Percentiles rank a stretch among this genome's conserved stretches.
Conservation (phyloP, 2,329 filamentous ascomycete genomes). For the Nigrograna mackinnonii region DNA sequence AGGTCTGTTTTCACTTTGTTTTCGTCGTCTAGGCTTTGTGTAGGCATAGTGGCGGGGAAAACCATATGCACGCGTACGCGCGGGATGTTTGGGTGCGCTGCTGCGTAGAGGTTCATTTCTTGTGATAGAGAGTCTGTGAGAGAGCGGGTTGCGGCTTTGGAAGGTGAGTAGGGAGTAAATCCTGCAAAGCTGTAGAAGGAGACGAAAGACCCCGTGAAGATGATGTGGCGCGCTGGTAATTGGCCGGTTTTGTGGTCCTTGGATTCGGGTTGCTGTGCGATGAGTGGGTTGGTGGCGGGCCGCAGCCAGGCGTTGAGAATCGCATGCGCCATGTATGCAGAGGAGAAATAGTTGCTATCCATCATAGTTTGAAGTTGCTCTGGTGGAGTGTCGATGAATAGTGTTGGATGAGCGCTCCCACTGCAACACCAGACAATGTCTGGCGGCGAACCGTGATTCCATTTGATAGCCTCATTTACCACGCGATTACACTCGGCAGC, state of each 20-base stretch:
- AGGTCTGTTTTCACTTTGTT: constrained; percentile 43
- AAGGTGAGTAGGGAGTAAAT: constrained; percentile 12
- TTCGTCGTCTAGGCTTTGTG: constrained; percentile 28
- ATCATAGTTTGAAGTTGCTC: constrained; percentile 40
- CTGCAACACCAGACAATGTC: constrained; percentile 19
- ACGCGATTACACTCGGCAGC: constrained; percentile 8
- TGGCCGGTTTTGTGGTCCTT: too few relatives aligned
- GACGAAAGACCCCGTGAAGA: constrained; percentile 16
- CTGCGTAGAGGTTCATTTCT: constrained; percentile 38
- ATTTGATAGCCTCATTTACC: constrained; percentile 8
- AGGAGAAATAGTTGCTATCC: constrained; percentile 47
- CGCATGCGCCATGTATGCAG: constrained; percentile 44
- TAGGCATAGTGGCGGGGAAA: constrained; percentile 17
- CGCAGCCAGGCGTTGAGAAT: constrained; percentile 32
- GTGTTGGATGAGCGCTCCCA: constrained; percentile 21
- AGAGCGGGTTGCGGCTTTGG: constrained; percentile 14
- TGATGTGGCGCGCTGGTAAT: constrained; percentile 13
- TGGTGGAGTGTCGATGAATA: constrained; percentile 43
- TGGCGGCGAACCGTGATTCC: constrained; percentile 11
- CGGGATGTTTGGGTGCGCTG: constrained; percentile 27
- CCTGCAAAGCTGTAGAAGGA: constrained; percentile 15
- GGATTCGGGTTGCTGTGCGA: neutral
- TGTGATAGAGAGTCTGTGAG: constrained; percentile 15
- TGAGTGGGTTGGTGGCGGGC: constrained; percentile 1
- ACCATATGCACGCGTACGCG: constrained; percentile 15